Evolutionary conservation across 495 filamentous ascomycete genomes (phyloP), one percentile per base, ranked within the genome.

Genomic region (Geoglossum glabrum): DNA sequence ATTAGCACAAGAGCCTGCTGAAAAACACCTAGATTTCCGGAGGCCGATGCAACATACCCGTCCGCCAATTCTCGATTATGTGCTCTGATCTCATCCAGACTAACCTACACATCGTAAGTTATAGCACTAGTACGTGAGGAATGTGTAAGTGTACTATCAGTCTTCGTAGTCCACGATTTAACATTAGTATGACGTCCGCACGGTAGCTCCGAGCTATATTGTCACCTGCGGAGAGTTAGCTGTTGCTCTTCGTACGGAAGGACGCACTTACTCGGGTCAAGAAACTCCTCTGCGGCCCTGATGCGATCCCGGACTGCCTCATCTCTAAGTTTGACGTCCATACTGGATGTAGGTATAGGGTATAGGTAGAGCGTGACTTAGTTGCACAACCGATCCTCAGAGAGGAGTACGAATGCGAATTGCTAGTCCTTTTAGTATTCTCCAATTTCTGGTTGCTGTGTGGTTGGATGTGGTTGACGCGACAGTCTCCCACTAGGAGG

Each of bases 1-100:
- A 34, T 66, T 6, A 65, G 62, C 59, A 25, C 17, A n/a, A 17
- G 7, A 31, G 21, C 21, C 38, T 28, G n/a, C n/a, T 25, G 30
- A 10, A 27, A 17, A 19, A 45, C 19, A n/a, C n/a, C n/a, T n/a
- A n/a, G n/a, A n/a, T n/a, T n/a, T n/a, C n/a, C 28, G 45, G 21
- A 46, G n/a, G 33, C 0, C 23, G 28, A 19, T 63, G 23, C 25
- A 21, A 58, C 69, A 36, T 70, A 79, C 75, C 88, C 88, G 61
- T 96, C 87, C 62, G 93, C 86, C 31, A 97, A 76, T 62, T 92
- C 87, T 59, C 84, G 71, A 66, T 86, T 94, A 72, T 95, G 90
- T 61, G 85, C 78, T 68, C 93, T 77, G 66, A 97, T 85, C 66
- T 96, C 88, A 71, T 97, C 93, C 59, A 99, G 77, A 73, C 88